phyloP scores from a whole-genome alignment of 768 basidiomycete species.

The Paxillus rubicundulus region DNA sequence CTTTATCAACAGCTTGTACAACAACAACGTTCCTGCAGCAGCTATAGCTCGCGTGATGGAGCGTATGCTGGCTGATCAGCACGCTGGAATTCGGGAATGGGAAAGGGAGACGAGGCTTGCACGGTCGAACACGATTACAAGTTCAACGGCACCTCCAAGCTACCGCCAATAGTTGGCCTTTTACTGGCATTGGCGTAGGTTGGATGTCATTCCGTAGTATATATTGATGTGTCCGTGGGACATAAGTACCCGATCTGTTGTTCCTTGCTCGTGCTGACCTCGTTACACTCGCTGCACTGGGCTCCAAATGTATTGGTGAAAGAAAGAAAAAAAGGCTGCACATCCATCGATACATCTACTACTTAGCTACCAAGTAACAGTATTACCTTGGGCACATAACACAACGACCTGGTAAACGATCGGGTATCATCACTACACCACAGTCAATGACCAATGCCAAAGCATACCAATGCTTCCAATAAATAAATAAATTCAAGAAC shows the following conservation, averaged over 20 bases:
- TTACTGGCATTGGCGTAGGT: not conserved
- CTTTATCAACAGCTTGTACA: constrained; percentile 21
- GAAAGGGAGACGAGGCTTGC: constrained; percentile 19
- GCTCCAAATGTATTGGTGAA: no score
- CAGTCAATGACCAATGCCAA: no score
- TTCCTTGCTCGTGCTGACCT: no score
- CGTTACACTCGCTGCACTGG: no score
- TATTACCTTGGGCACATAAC: no score
- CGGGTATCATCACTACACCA: no score
- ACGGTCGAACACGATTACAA: constrained; percentile 14
- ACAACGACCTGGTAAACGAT: no score
- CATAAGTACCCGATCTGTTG: not conserved
- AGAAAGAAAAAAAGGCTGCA: no score
- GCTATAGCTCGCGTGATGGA: constrained; percentile 24
- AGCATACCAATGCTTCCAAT: no score
- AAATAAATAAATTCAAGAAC: not conserved
- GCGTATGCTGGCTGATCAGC: constrained; percentile 21
- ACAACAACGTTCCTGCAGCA: constrained; percentile 20
- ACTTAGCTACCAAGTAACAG: no score
- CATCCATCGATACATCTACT: no score
- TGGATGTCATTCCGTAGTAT: not conserved
- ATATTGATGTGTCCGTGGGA: no score
- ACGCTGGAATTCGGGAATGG: constrained; percentile 20
- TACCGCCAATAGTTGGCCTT: not conserved
- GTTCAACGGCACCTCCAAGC: constrained; percentile 1